Percentiles rank a stretch among this genome's conserved stretches.
These are phyloP conservation scores for Fusarium nisikadoi DNA, from an alignment of 2,329 filamentous ascomycete genomes.

Conservation along the genomic window DNA sequence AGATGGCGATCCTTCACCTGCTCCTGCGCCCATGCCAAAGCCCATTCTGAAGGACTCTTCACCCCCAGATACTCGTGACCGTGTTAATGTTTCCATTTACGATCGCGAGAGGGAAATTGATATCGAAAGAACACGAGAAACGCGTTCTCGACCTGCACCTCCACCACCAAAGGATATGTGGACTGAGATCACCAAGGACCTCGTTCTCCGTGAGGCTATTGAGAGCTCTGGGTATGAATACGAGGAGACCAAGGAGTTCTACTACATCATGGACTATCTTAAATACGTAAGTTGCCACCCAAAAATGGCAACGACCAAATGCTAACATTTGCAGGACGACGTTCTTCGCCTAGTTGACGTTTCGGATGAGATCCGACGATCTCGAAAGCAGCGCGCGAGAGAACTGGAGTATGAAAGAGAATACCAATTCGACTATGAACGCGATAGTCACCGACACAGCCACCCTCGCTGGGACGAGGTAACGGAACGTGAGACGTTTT, in stretches of 20 bases:
- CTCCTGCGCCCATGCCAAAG: conserved; percentile 32
- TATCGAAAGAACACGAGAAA: conserved; percentile 66
- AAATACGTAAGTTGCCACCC: conserved; percentile 73
- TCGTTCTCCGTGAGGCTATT: conserved; percentile 88
- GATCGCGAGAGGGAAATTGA: conserved; percentile 62
- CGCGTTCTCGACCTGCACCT: conserved; percentile 52
- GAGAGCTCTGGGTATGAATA: conserved; percentile 86
- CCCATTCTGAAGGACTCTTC: conserved; percentile 43
- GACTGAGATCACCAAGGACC: conserved; percentile 96
- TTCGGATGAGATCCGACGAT: conserved; percentile 82
- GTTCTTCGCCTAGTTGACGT: conserved; percentile 85
- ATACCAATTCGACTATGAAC: conserved; percentile 62
- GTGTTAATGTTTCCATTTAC: conserved; percentile 59
- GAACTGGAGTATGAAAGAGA: conserved; percentile 70
- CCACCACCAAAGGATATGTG: conserved; percentile 75
- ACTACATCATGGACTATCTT: conserved; percentile 92
- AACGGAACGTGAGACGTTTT: conserved; percentile 75
- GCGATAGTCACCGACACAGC: conserved; percentile 51
- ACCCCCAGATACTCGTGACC: conserved; percentile 47
- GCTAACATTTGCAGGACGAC: conserved; percentile 72
- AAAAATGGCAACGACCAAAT: not conserved
- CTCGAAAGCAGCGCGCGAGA: conserved; percentile 61
- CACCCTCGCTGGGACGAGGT: conserved; percentile 65
- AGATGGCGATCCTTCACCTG: conserved; percentile 55
- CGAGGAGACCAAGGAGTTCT: conserved; percentile 89